phyloP scores from a whole-genome alignment of 768 basidiomycete species.

The Hygrophorus pudorinus region DNA sequence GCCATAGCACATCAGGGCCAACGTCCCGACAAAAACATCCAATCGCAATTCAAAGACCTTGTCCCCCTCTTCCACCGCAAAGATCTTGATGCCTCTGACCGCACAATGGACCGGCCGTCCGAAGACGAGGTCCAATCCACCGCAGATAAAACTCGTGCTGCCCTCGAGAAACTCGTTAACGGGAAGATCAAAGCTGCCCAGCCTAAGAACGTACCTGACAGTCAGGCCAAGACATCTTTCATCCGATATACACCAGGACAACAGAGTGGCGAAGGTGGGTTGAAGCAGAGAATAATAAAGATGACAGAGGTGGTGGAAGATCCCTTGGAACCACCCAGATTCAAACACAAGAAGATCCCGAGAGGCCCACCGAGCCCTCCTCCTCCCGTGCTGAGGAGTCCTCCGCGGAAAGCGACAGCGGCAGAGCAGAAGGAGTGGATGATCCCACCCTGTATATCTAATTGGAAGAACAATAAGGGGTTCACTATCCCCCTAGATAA shows the following conservation, averaged over 20 bases:
- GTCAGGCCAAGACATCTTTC: conserved; percentile 75
- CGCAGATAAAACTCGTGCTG: conserved; percentile 81
- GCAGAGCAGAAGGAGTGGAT: conserved; percentile 99
- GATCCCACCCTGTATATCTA: conserved; percentile 99
- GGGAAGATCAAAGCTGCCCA: conserved; percentile 99
- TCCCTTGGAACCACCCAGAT: conserved; percentile 91
- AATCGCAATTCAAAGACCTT: conserved; percentile 96
- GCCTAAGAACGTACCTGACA: conserved; percentile 87
- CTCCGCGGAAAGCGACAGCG: conserved; percentile 90
- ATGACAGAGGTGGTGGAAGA: conserved; percentile 98
- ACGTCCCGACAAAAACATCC: conserved; percentile 73
- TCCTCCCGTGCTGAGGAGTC: conserved; percentile 89
- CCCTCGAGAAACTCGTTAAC: conserved; percentile 87
- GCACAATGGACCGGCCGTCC: conserved; percentile 82
- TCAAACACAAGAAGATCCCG: conserved; percentile 99
- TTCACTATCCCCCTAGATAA: conserved; percentile 98
- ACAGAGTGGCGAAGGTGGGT: conserved; percentile 53
- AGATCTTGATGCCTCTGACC: conserved; percentile 68
- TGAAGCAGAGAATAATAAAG: conserved; percentile 96
- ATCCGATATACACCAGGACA: conserved; percentile 97
- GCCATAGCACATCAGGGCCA: conserved; percentile 96
- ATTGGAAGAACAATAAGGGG: conserved; percentile 99
- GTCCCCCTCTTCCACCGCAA: conserved; percentile 86
- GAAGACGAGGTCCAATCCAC: conserved; percentile 91
- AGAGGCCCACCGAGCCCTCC: conserved; percentile 94